phyloP scores from a whole-genome alignment of 345 rosid species.

The Ceriops zippeliana region DNA sequence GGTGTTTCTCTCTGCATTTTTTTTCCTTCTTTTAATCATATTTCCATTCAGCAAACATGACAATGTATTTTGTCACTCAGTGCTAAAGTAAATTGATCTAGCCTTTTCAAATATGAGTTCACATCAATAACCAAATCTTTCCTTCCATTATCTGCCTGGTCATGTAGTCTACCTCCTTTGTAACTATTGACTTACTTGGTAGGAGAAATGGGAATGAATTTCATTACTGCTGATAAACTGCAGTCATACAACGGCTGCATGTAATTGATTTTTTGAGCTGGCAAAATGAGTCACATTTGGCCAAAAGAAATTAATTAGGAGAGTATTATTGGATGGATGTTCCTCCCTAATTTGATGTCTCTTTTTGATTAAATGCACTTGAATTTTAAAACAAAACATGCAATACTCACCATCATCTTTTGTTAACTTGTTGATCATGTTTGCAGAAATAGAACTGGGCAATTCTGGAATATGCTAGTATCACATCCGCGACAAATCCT shows the following conservation, averaged over 20 bases:
- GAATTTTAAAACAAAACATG: not conserved
- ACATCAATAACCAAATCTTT: not conserved
- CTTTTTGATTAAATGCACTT: slow-evolving; percentile 1
- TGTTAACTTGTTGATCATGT: slow-evolving; percentile 3
- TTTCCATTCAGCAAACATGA: not conserved
- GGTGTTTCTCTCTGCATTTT: not conserved
- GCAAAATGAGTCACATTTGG: not conserved
- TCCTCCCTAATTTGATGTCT: not conserved
- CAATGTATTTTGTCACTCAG: not conserved
- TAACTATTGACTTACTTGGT: not conserved
- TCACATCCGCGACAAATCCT: not conserved
- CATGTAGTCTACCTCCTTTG: not conserved
- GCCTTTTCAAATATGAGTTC: not conserved
- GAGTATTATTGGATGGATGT: not conserved
- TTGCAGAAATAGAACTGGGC: not conserved
- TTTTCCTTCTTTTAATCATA: not conserved
- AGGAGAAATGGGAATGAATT: slow-evolving; percentile 4
- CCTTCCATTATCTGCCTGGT: not conserved
- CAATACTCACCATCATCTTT: not conserved
- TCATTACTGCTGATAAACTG: slow-evolving; percentile 8
- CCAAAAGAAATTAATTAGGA: not conserved
- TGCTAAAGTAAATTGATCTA: not conserved
- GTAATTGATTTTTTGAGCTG: not conserved
- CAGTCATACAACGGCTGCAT: slow-evolving; percentile 1
- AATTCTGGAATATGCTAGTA: not conserved